Base-by-base conservation (phyloP, 495 filamentous ascomycete species). In the Corynascus novoguineensis region DNA sequence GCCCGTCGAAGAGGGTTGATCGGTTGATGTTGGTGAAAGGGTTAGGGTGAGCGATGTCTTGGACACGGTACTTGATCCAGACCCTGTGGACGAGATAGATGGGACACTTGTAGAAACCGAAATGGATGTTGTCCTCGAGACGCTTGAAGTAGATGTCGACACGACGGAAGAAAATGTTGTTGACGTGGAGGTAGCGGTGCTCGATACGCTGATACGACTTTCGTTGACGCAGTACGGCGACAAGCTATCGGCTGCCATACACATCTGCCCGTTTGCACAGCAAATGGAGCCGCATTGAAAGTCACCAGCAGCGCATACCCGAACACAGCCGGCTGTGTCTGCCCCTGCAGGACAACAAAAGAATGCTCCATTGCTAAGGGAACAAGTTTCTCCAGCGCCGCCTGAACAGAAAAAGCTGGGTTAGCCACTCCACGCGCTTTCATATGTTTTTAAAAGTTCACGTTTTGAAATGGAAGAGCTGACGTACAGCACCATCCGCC, bases 281-380 rank as follows among this genome's bases (percentile, higher is more conserved):
- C 63, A 65, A 35, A 65, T 55, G 45, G 53, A 53, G 14, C 60
- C 63, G 40, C 63, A 65, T 41, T 65, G 48, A 50, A 65, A 63
- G 37, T 65, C 63, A n/a, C 62, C 62, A 1, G n/a, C 38, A 3
- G 59, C 59, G 51, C 62, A 64, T 21, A 62, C 62, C 17, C 62
- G 28, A 17, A 46, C 28, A 25, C 62, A 64, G 1, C 62, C 59
- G 3, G 38, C 50, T 3, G 49, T 22, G 31, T 37, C 50, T 9
- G 55, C 59, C 15, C 41, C 62, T 17, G 47, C 25, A 17, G 62
- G 45, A 37, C 62, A 64, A 24, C 62, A 64, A 37, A 62, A 55
- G 31, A 62, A 64, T 22, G 60, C 59, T 4, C 62, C 62, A 41
- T 45, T 35, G 35, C 51, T 11, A 34, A 56, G 15, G 5, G 59